Percentiles rank a stretch among this genome's conserved stretches.
phyloP scores from a whole-genome alignment of 768 basidiomycete genomes.

The Candolleomyces efflorescens region DNA sequence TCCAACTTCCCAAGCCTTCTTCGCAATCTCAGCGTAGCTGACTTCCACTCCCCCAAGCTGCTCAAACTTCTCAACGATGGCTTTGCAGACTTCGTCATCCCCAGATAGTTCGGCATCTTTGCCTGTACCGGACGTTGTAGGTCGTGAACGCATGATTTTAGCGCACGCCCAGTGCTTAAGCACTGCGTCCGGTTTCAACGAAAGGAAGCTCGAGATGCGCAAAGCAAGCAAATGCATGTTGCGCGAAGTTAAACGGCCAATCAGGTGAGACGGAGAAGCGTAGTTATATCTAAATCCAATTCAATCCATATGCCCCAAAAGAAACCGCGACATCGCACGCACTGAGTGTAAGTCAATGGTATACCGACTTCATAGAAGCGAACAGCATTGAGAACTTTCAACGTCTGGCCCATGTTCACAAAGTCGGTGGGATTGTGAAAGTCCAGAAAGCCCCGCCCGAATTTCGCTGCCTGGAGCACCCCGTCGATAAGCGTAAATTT shows the following conservation, averaged over 20 bases:
- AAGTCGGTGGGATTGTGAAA: conserved; percentile 91
- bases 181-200: conserved; percentile 80
- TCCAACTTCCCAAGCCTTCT: conserved; percentile 89
- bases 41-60: conserved; percentile 74
- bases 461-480: conserved; percentile 79
- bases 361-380: conserved; percentile 91
- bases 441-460: conserved; percentile 91
- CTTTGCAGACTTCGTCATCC: conserved; percentile 74
- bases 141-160: conserved; percentile 75
- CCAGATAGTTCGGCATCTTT: conserved; percentile 42
- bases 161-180: conserved; percentile 95
- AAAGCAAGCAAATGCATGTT: conserved; percentile 91
- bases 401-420: conserved; percentile 84
- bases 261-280: conserved; percentile 74
- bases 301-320: not conserved
- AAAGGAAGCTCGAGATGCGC: conserved; percentile 80
- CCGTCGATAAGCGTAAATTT: not conserved
- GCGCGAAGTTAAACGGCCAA: conserved; percentile 78
- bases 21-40: conserved; percentile 93
- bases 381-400: conserved; percentile 93
- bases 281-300: conserved; percentile 62
- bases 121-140: conserved; percentile 38
- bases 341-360: conserved; percentile 91
- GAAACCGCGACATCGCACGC: conserved; percentile 22
- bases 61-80: conserved; percentile 90